Percentiles rank a stretch among this genome's conserved stretches.
phyloP scores from a whole-genome alignment of 1,284 basidiomycete genomes.

The Leccinum variabile region DNA sequence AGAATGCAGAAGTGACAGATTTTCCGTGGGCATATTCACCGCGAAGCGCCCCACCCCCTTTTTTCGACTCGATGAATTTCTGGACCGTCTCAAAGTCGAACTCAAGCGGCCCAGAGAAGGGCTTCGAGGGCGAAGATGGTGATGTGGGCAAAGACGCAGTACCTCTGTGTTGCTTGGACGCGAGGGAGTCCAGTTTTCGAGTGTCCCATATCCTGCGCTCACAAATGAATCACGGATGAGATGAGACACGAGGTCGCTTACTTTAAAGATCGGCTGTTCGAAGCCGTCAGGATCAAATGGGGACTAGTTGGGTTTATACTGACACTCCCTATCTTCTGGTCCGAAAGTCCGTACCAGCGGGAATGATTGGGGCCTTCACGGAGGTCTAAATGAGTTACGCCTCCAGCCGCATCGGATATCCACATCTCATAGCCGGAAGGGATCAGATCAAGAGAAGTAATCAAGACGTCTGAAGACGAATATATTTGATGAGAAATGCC shows the following conservation, averaged over 20 bases:
- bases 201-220: conserved; percentile 70
- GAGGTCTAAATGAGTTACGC: conserved; percentile 70
- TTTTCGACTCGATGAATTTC: conserved; percentile 47
- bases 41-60: conserved; percentile 54
- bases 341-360: conserved; percentile 62
- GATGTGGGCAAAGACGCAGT: conserved; percentile 22
- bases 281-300: conserved; percentile 67
- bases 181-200: conserved; percentile 55
- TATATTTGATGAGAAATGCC: conserved; percentile 69
- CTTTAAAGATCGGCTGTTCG: conserved; percentile 69
- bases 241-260: conserved; percentile 33
- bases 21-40: conserved; percentile 68
- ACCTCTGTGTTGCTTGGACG: conserved; percentile 28
- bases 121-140: conserved; percentile 14
- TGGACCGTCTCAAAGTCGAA: conserved; percentile 52
- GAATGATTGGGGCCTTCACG: conserved; percentile 58
- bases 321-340: conserved; percentile 72
- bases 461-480: conserved; percentile 56
- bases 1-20: conserved; percentile 77
- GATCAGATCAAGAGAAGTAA: conserved; percentile 65
- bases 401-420: conserved; percentile 70
- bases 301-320: conserved; percentile 73
- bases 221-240: background rate
- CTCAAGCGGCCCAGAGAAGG: conserved; percentile 36
- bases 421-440: conserved; percentile 74